phyloP scores from a whole-genome alignment of 306 rosid genomes.

The Medicago arabica region DNA sequence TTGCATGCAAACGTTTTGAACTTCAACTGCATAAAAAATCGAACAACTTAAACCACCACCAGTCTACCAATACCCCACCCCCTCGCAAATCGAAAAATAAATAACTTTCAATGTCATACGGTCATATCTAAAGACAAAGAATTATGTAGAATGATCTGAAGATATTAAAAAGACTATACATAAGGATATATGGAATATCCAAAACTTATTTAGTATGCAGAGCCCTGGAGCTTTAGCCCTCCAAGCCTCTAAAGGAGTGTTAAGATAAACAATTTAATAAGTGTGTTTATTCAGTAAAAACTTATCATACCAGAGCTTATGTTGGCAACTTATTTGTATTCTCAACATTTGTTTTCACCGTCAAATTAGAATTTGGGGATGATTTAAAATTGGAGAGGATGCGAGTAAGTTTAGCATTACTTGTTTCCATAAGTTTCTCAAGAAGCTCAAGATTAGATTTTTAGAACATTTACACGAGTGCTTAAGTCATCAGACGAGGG shows the following conservation, averaged over 20 bases:
- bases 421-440: neutral
- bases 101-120: neutral
- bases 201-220: constrained; percentile 10
- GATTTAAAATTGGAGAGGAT: neutral
- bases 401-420: neutral
- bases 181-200: constrained; percentile 25
- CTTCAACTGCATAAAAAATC: constrained; percentile 20
- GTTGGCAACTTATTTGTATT: neutral
- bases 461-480: neutral
- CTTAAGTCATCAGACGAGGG: neutral
- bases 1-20: neutral
- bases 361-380: neutral
- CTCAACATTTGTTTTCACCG: neutral
- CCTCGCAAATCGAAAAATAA: neutral
- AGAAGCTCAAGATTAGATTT: constrained; percentile 1
- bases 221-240: neutral
- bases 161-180: constrained; percentile 7
- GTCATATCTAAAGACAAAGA: constrained; percentile 8
- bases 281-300: neutral
- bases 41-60: constrained; percentile 16
- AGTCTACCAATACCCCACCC: neutral
- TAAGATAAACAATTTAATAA: neutral
- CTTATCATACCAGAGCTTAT: neutral
- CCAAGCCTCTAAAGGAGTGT: constrained; percentile 1
- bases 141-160: neutral